Base-by-base conservation (phyloP, 768 basidiomycete genomes). In the Fibroporia radiculosa region DNA sequence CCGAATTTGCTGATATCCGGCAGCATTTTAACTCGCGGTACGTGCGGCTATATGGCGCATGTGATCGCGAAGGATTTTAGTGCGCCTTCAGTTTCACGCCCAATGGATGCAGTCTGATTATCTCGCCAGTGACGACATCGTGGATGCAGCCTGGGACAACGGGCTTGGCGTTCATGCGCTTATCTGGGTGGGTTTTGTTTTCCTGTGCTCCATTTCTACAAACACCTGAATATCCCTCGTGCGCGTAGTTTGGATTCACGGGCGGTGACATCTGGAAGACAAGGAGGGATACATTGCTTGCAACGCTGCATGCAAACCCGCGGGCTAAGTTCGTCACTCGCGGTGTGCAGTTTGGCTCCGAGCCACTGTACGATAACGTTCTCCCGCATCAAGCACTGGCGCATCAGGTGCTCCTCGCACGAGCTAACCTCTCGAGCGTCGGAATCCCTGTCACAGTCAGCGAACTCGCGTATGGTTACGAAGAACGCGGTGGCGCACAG, bases 81-180 rank as follows among this genome's bases (percentile, higher is more conserved):
- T 69, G 32, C 37, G 59, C 47, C 11, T 12, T 50, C 40, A 23
- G 3, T 42, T 16, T 18, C 31, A 12, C 26, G n/a, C 22, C 20
- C 38, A 11, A 39, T 8, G 20, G 38, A 10, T 14, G 6, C 8
- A 31, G 11, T 72, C 66, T 40, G 42, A 31, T 10, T 12, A 11
- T 39, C 38, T 39, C 20, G 11, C 4, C 45, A 73, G 74, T 47
- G 72, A 85, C 54, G 70, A 83, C 48, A 59, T 84, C 32, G 68
- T 85, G 18, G 70, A 78, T 31, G 83, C 84, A 19, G 83, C 83
- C 6, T 85, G 82, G 81, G 60, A 65, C 20, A 77, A 75, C 26
- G 68, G 73, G n/a, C 60, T 86, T 22, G 83, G 84, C 35, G 79
- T 87, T 4, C 83, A 86, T 49, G 80, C 82, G 13, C 63, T 85